These are phyloP conservation scores for Aureobasidium uvarum DNA, from an alignment of 2,329 filamentous ascomycete genomes.

Conservation along the genomic window DNA sequence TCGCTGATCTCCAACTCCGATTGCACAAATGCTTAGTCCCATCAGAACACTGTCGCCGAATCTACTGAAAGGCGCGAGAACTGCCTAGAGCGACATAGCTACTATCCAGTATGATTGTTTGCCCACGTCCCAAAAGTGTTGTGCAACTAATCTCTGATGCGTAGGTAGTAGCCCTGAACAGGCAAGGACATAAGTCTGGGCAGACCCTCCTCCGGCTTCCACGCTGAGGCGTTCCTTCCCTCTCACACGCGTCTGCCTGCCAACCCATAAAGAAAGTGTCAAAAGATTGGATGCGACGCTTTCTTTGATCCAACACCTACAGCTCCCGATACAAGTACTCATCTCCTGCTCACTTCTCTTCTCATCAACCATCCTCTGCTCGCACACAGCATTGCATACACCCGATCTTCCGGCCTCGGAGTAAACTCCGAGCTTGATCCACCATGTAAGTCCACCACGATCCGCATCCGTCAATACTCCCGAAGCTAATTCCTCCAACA, in stretches of 20 bases:
- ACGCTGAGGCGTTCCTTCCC: not conserved
- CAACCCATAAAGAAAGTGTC: not conserved
- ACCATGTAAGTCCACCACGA: conserved; percentile 26
- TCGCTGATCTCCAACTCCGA: conserved; percentile 8
- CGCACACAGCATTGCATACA: not conserved
- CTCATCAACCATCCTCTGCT: not conserved
- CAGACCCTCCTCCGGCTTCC: conserved; percentile 1
- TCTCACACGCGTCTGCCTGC: conserved; percentile 3
- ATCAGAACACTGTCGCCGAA: not conserved
- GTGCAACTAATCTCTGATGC: not conserved
- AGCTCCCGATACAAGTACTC: not conserved
- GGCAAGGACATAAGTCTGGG: conserved; percentile 1
- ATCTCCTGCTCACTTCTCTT: not conserved
- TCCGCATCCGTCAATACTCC: not conserved
- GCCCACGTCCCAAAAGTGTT: not conserved
- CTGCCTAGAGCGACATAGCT: not conserved
- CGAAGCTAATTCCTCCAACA: conserved; percentile 16
- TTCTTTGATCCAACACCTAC: not conserved
- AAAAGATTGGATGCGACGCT: not conserved
- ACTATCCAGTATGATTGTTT: not conserved
- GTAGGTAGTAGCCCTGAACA: not conserved
- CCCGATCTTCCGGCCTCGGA: not conserved
- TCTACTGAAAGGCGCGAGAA: not conserved
- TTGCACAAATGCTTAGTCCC: not conserved
- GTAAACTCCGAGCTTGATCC: not conserved